Percentiles rank a stretch among this genome's conserved stretches.
Conservation (phyloP, 306 rosid species). For the Sechiopsis laciniata region DNA sequence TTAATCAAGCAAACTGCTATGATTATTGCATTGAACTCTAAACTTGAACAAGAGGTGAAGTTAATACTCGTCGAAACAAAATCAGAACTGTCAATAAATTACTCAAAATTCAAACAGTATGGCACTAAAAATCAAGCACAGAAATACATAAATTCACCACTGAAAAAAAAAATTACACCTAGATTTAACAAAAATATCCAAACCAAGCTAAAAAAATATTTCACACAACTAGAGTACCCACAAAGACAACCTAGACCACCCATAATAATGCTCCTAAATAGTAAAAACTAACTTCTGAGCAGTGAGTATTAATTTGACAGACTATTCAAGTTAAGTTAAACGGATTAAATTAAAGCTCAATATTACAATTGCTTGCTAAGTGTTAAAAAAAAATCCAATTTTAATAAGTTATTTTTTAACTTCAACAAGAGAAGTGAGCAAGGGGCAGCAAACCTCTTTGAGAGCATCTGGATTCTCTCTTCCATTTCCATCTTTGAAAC, state of each 20-base stretch:
- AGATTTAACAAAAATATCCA: background rate
- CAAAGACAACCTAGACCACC: background rate
- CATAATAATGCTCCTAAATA: background rate
- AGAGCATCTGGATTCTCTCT: slow-evolving; percentile 73
- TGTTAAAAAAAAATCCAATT: background rate
- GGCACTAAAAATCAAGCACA: background rate
- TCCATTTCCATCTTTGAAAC: slow-evolving; percentile 75
- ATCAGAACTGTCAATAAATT: background rate
- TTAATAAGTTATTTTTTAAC: background rate
- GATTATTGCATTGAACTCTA: background rate
- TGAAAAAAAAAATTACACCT: background rate
- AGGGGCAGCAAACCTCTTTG: slow-evolving; percentile 47
- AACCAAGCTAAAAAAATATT: background rate
- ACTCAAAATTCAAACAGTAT: background rate
- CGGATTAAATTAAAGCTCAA: background rate
- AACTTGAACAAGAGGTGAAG: background rate
- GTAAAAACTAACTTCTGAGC: background rate
- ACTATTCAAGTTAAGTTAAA: background rate
- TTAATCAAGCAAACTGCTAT: background rate
- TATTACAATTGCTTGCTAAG: background rate
- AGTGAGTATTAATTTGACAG: background rate
- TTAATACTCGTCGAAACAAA: background rate
- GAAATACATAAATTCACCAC: background rate
- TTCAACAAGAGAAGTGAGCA: slow-evolving; percentile 26
- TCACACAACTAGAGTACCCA: background rate